phyloP scores from a whole-genome alignment of 352 stramenopile species.

The Globisporangium cylindrosporum region DNA sequence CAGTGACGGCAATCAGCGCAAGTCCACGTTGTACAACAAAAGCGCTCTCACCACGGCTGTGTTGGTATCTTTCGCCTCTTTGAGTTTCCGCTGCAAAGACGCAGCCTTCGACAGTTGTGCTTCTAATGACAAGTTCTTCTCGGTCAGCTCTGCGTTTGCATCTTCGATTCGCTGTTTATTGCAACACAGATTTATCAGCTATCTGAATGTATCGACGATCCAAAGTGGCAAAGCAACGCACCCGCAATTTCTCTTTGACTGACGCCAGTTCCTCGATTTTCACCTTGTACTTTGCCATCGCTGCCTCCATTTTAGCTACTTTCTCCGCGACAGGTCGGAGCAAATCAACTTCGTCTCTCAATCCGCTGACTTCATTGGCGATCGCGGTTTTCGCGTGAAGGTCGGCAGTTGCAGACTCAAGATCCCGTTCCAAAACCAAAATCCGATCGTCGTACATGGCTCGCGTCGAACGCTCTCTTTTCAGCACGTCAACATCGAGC shows the following conservation, averaged over 20 bases:
- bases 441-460: slow-evolving; percentile 53
- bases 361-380: slow-evolving; percentile 31
- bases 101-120: slow-evolving; percentile 40
- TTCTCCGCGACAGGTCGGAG: slow-evolving; percentile 50
- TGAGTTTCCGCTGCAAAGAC: slow-evolving; percentile 57
- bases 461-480: slow-evolving; percentile 52
- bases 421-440: slow-evolving; percentile 36
- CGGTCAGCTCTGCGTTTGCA: slow-evolving; percentile 50
- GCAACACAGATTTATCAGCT: neutral
- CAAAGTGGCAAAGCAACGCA: neutral
- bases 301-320: slow-evolving; percentile 42
- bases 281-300: slow-evolving; percentile 59
- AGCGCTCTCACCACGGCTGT: slow-evolving; percentile 45
- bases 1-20: too few species aligned
- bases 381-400: slow-evolving; percentile 32
- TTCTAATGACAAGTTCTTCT: slow-evolving; percentile 58
- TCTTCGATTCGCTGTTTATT: slow-evolving; percentile 42
- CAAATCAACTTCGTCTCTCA: slow-evolving; percentile 71
- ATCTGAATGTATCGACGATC: neutral
- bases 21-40: too few species aligned
- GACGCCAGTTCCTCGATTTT: slow-evolving; percentile 64
- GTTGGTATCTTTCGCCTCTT: slow-evolving; percentile 64
- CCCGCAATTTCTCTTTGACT: slow-evolving; percentile 53
- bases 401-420: slow-evolving; percentile 31
- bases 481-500: slow-evolving; percentile 44